These are phyloP conservation scores for Albophoma yamanashiensis DNA, from an alignment of 2,329 filamentous ascomycete genomes.

Conservation along the genomic window DNA sequence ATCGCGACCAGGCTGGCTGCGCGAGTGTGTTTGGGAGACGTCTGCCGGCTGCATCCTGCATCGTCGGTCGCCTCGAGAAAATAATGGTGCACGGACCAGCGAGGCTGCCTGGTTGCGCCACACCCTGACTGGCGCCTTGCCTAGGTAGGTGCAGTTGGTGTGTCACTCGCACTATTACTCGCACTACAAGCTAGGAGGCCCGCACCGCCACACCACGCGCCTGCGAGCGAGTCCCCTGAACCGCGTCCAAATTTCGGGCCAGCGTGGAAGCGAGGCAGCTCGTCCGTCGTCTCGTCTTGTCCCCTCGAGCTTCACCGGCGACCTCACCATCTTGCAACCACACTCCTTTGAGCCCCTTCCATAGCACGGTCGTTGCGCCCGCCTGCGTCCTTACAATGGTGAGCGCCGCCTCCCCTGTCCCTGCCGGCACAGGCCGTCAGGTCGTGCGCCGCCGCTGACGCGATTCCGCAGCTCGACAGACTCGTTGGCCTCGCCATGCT, in stretches of 20 bases:
- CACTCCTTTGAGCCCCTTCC: constrained; percentile 2
- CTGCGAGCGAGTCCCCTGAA: constrained; percentile 1
- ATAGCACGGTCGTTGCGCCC: constrained; percentile 3
- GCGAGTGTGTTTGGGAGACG: background rate
- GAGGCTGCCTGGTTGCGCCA: background rate
- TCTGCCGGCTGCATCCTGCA: background rate
- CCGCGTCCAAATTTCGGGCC: constrained; percentile 3
- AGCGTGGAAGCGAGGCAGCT: constrained; percentile 4
- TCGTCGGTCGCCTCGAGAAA: constrained; percentile 7
- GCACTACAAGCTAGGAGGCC: background rate
- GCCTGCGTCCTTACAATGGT: constrained; percentile 18
- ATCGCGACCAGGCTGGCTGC: background rate
- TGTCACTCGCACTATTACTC: too few relatives aligned
- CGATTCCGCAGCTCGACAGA: constrained; percentile 71
- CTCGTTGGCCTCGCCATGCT: constrained; percentile 58
- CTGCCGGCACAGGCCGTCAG: background rate
- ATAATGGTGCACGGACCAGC: constrained; percentile 13
- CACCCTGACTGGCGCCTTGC: background rate
- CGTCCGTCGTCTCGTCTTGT: background rate
- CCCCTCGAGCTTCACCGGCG: background rate
- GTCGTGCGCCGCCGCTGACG: background rate
- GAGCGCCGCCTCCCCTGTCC: constrained; percentile 1
- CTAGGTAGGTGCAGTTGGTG: too few relatives aligned
- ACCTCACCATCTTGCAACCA: background rate
- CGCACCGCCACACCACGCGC: background rate